phyloP scores from a whole-genome alignment of 2,329 filamentous ascomycete species.

The Fusarium nurragi region DNA sequence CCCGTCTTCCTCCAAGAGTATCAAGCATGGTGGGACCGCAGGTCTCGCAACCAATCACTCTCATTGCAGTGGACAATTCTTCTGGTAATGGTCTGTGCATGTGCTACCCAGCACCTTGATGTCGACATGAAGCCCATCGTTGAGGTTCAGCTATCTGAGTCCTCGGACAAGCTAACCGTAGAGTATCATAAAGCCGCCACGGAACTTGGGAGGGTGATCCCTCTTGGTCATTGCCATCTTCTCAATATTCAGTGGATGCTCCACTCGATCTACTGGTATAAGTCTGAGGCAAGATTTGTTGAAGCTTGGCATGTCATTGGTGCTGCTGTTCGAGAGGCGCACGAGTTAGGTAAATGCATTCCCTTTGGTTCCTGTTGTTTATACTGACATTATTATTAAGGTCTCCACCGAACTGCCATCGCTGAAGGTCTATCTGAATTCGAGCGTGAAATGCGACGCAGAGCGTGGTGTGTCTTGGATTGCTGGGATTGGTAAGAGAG shows the following conservation, averaged over 20 bases:
- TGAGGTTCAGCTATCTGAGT: slow-evolving; percentile 43
- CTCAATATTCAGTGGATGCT: slow-evolving; percentile 49
- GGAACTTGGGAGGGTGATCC: slow-evolving; percentile 47
- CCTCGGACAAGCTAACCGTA: slow-evolving; percentile 42
- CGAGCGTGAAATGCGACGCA: slow-evolving; percentile 49
- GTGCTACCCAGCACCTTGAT: slow-evolving; percentile 48
- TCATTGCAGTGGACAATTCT: slow-evolving; percentile 50
- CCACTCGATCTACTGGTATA: slow-evolving; percentile 51
- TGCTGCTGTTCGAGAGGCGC: slow-evolving; percentile 48
- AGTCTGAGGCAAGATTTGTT: slow-evolving; percentile 47
- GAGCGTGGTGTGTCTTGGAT: slow-evolving; percentile 50
- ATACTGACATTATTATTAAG: slow-evolving; percentile 25
- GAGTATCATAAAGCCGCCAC: slow-evolving; percentile 47
- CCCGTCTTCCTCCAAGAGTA: slow-evolving; percentile 49
- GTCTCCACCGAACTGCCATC: slow-evolving; percentile 44
- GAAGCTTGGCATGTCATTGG: slow-evolving; percentile 51
- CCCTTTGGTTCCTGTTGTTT: no score
- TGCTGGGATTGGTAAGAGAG: slow-evolving; percentile 51
- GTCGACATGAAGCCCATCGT: slow-evolving; percentile 44
- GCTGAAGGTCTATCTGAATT: slow-evolving; percentile 45
- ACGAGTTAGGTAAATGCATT: slow-evolving; percentile 44
- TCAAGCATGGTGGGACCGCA: slow-evolving; percentile 47
- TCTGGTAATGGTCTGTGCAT: slow-evolving; percentile 51
- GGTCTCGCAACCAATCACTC: slow-evolving; percentile 42
- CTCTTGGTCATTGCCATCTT: slow-evolving; percentile 46